Conservation (phyloP, 2,329 filamentous ascomycete species). For the Ophiocordyceps robertsii region DNA sequence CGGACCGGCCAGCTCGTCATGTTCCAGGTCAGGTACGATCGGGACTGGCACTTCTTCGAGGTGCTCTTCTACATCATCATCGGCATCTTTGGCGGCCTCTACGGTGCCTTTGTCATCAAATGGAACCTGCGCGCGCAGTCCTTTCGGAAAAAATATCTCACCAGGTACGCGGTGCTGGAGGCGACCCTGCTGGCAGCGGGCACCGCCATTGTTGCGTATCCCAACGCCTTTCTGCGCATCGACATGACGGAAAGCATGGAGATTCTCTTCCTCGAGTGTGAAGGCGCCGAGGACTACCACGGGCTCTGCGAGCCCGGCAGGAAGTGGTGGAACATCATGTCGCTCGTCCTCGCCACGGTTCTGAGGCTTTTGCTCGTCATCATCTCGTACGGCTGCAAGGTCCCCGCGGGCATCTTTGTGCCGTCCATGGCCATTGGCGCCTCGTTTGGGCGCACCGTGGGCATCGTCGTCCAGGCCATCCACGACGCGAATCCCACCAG, state of each 20-base stretch:
- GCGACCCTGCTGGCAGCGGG: slow-evolving; percentile 68
- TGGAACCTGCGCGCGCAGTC: slow-evolving; percentile 88
- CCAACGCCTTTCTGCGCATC: slow-evolving; percentile 86
- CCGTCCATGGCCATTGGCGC: slow-evolving; percentile 96
- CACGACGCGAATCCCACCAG: slow-evolving; percentile 74
- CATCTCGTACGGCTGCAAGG: slow-evolving; percentile 94
- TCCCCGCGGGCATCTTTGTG: slow-evolving; percentile 94
- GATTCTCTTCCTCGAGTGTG: slow-evolving; percentile 88
- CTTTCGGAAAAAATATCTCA: slow-evolving; percentile 86
- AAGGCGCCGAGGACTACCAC: slow-evolving; percentile 77
- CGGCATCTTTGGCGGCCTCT: slow-evolving; percentile 85
- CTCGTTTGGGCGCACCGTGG: slow-evolving; percentile 85
- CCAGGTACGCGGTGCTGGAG: slow-evolving; percentile 73
- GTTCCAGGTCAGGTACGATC: slow-evolving; percentile 95
- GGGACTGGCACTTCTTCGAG: slow-evolving; percentile 97
- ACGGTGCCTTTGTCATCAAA: slow-evolving; percentile 94
- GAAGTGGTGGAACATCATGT: slow-evolving; percentile 65
- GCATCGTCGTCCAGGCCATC: slow-evolving; percentile 81
- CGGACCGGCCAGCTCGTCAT: slow-evolving; percentile 95
- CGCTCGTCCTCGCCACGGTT: slow-evolving; percentile 65
- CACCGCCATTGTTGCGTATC: slow-evolving; percentile 90
- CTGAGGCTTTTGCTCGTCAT: slow-evolving; percentile 78
- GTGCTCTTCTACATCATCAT: slow-evolving; percentile 83
- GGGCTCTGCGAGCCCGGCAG: slow-evolving; percentile 72
- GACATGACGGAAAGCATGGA: slow-evolving; percentile 99